These are phyloP conservation scores for Trichoderma afroharzianum DNA, from an alignment of 2,329 filamentous ascomycete species.

Conservation along the genomic window DNA sequence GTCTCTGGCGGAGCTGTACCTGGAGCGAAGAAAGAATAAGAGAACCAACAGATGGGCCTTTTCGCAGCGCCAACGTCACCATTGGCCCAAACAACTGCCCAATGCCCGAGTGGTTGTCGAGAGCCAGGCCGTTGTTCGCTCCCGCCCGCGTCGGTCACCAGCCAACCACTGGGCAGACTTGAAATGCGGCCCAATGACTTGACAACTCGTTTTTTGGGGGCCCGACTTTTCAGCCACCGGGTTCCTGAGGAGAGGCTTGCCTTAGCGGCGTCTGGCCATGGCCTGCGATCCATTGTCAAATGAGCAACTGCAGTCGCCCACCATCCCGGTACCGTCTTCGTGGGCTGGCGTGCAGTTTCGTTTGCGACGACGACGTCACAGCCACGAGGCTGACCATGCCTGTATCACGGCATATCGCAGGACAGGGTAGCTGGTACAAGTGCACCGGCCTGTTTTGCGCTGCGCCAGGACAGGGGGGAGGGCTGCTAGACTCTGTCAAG, in stretches of 20 bases:
- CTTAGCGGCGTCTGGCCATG: neutral
- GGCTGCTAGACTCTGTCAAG: neutral
- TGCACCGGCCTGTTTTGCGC: neutral
- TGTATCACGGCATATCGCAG: slow-evolving; percentile 11
- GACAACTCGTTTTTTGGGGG: slow-evolving; percentile 13
- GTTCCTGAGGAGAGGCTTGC: slow-evolving; percentile 17
- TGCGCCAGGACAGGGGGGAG: neutral
- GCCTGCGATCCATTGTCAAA: slow-evolving; percentile 33
- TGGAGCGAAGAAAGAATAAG: neutral
- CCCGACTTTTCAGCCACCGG: slow-evolving; percentile 14
- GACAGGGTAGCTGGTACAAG: neutral
- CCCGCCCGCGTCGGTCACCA: slow-evolving; percentile 3
- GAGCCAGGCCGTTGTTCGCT: neutral
- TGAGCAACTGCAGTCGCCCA: slow-evolving; percentile 27
- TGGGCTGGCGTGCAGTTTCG: slow-evolving; percentile 19
- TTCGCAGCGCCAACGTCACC: neutral
- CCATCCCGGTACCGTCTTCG: slow-evolving; percentile 27
- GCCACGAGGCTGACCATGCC: slow-evolving; percentile 10
- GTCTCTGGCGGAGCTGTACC: slow-evolving; percentile 7
- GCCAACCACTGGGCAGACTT: slow-evolving; percentile 17
- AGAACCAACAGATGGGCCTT: neutral
- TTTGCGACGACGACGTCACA: slow-evolving; percentile 18
- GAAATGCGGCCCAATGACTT: slow-evolving; percentile 13
- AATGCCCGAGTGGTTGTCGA: neutral
- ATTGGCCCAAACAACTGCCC: slow-evolving; percentile 15